A percentile compares a stretch with the other conserved stretches of the same genome.
These are phyloP conservation scores for Bryoglossum gracile DNA, from an alignment of 495 filamentous ascomycete genomes.

Conservation along the genomic window DNA sequence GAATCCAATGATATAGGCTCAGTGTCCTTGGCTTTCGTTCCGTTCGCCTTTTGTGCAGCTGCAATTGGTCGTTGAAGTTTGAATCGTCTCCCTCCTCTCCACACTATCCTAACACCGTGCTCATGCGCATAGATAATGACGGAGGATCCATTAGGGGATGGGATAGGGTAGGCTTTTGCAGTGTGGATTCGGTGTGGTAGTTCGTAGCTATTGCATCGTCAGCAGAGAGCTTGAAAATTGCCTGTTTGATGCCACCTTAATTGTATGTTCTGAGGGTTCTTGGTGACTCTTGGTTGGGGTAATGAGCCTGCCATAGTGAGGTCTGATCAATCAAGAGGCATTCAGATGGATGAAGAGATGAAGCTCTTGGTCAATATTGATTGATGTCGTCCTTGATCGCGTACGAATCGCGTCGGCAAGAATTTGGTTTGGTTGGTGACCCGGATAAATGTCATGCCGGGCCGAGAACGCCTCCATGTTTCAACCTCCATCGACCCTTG, in stretches of 20 bases:
- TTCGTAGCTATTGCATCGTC: conserved; percentile 51
- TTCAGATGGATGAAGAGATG: too few relatives aligned
- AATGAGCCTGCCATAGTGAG: conserved; percentile 19
- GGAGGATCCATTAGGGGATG: conserved; percentile 74
- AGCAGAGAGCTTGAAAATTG: neutral
- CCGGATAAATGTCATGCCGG: too few relatives aligned
- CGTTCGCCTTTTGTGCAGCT: conserved; percentile 26
- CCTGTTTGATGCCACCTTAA: too few relatives aligned
- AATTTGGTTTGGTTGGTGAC: too few relatives aligned
- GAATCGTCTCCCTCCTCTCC: conserved; percentile 69
- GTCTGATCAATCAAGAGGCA: too few relatives aligned
- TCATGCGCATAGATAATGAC: conserved; percentile 79
- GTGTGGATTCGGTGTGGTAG: conserved; percentile 66
- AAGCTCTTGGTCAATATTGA: too few relatives aligned
- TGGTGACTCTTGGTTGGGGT: conserved; percentile 10
- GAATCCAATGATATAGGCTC: conserved; percentile 77
- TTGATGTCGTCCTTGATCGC: too few relatives aligned
- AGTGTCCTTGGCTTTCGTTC: conserved; percentile 39
- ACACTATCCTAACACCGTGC: conserved; percentile 67
- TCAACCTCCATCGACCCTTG: too few relatives aligned
- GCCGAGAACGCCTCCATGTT: too few relatives aligned
- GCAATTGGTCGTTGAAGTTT: conserved; percentile 41
- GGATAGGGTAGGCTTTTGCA: conserved; percentile 67
- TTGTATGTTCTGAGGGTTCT: conserved; percentile 17
- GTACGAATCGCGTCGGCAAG: too few relatives aligned